phyloP scores from a whole-genome alignment of 805 yeast species.

The Wickerhamiella shivajii region DNA sequence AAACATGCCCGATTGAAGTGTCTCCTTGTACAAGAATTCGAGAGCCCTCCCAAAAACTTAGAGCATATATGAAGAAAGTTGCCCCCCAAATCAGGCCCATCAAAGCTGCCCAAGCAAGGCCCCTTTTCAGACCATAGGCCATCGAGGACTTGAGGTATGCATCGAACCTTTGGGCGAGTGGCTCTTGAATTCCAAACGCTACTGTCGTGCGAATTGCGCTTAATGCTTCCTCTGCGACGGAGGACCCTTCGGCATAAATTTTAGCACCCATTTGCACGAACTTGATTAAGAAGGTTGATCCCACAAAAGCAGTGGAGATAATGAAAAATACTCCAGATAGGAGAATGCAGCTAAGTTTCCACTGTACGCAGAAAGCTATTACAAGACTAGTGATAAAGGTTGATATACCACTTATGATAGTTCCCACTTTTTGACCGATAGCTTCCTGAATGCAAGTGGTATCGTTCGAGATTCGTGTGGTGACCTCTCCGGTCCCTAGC shows the following conservation, averaged over 20 bases:
- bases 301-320: slow-evolving; percentile 19
- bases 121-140: slow-evolving; percentile 19
- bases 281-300: slow-evolving; percentile 23
- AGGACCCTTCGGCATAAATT: slow-evolving; percentile 24
- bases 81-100: slow-evolving; percentile 27
- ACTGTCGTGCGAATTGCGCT: slow-evolving; percentile 29
- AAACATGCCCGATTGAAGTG: slow-evolving; percentile 23
- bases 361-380: slow-evolving; percentile 24
- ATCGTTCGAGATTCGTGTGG: slow-evolving; percentile 30
- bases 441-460: slow-evolving; percentile 31
- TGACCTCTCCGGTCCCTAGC: slow-evolving; percentile 31
- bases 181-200: slow-evolving; percentile 30
- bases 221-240: slow-evolving; percentile 30
- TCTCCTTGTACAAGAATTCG: slow-evolving; percentile 25
- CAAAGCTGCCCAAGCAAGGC: slow-evolving; percentile 23
- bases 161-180: slow-evolving; percentile 24
- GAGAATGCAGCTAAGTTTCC: slow-evolving; percentile 26
- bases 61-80: slow-evolving; percentile 27
- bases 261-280: slow-evolving; percentile 16
- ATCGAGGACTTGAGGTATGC: slow-evolving; percentile 19
- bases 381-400: slow-evolving; percentile 28
- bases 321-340: slow-evolving; percentile 24
- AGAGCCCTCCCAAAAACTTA: slow-evolving; percentile 32
- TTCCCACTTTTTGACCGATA: slow-evolving; percentile 29
- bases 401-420: slow-evolving; percentile 26